Evolutionary conservation across 805 yeast species (phyloP), one percentile per base, ranked within the genome.

Genomic region (Lipomyces starkeyi): DNA sequence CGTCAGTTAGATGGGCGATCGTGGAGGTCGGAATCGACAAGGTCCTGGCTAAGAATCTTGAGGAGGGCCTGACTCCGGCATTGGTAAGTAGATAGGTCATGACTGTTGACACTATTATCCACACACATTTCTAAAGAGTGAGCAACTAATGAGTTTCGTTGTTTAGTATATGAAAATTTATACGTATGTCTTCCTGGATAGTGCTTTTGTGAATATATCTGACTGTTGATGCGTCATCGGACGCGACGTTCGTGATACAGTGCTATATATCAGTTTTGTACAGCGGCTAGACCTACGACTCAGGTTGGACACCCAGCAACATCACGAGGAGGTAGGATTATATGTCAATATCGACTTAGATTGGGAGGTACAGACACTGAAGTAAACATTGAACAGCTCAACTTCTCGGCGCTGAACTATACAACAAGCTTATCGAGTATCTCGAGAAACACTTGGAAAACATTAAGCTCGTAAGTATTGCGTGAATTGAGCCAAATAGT

Each of bases 401-500:
- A 63, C 81, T 95, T 56, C 92, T 93, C 5, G 99, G 99, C 3
- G 93, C 93, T 29, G 98, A 93, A 74, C 87, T 95, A 43, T 95
- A 95, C 78, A 82, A 83, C 62, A 88, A 87, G 22, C 83, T 95
- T 71, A 88, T 87, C 71, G 81, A 79, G 7, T 95, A 91, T 77
- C 83, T 95, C 73, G 81, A 83, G 55, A 76, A 79, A 20, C 93
- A 91, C 75, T 71, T 81, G 53, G 63, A 58, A 2, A 52, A 64
- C 34, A 73, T 81, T 32, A 69, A 69, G 54, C 63, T n/a, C 2
- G 74, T 70, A 54, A 73, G 73, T 22, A n/a, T 37, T 20, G 13
- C 22, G 22, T 58, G 49, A 17, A 17, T 43, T n/a, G 22, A n/a
- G 22, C 22, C 25, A 1, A 22, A 13, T 47, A n/a, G 14, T n/a